Base-by-base conservation (phyloP, 257 asterid species). In the Thymus quinquecostatus region DNA sequence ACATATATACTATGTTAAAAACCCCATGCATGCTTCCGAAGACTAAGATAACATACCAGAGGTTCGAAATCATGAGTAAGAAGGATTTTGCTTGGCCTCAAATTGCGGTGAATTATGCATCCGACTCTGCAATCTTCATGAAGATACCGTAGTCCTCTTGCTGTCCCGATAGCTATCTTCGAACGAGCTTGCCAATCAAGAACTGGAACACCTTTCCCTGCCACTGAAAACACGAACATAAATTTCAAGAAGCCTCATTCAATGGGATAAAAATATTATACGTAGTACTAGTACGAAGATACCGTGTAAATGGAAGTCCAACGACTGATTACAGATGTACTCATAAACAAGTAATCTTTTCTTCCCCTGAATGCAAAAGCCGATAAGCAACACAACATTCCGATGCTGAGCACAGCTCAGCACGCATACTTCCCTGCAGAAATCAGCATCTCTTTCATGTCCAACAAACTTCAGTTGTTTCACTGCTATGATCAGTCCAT, bases 41-140 rank as follows among this genome's bases (percentile, higher is more conserved):
- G 48, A 70, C 44, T 21, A 21, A 73, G 27, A 33, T 38, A 41
- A 72, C 21, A 14, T 84, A 88, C 98, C 97, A 86, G 80, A 76
- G 98, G 98, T 73, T 92, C 97, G 53, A 88, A 90, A 80, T 90
- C 95, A 77, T 92, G 98, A 48, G 98, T 92, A 58, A 92, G 64
- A 64, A 92, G 96, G 75, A 92, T 90, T 84, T 92, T 92, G 81
- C 81, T 86, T 6, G 97, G 97, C 76, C 91, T 78, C 80, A 92
- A 68, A 61, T 90, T 90, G 73, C 95, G 74, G 80, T 92, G 97
- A 71, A 85, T 79, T 70, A 92, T 86, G 55, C 98, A 82, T 77
- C 98, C 98, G 8, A 92, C 96, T 81, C 98, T 86, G 77, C 98
- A 92, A 81, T 90, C 98, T 77, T 92, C 98, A 69, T 92, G 98